These are phyloP conservation scores for Daldinia sp. DNA, from an alignment of 2,329 filamentous ascomycete species.

Conservation along the genomic window DNA sequence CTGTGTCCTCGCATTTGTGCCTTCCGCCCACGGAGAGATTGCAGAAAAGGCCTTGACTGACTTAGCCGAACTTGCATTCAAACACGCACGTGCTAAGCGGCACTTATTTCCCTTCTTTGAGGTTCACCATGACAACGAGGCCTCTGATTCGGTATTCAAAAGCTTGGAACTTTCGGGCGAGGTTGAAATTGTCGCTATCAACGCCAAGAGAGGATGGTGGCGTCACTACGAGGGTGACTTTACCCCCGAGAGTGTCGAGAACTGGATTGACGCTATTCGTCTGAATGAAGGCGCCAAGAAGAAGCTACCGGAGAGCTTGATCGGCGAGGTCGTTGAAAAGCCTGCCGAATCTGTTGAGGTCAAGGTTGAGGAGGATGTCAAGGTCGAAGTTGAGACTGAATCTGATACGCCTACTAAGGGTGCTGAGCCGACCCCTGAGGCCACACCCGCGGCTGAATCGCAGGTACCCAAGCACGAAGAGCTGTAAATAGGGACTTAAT, in stretches of 20 bases:
- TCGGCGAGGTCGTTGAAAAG: constrained; percentile 60
- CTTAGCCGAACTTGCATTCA: constrained; percentile 80
- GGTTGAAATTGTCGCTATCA: constrained; percentile 83
- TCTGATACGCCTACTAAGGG: constrained; percentile 49
- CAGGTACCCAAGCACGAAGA: constrained; percentile 60
- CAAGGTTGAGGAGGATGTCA: constrained; percentile 52
- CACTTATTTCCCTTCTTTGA: constrained; percentile 87
- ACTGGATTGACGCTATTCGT: constrained; percentile 91
- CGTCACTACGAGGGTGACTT: constrained; percentile 76
- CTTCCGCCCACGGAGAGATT: constrained; percentile 63
- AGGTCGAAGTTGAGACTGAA: constrained; percentile 49
- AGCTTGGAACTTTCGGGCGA: constrained; percentile 72
- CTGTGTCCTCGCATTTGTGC: constrained; percentile 82
- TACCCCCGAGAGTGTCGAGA: constrained; percentile 74
- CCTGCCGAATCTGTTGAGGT: constrained; percentile 59
- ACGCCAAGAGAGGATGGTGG: constrained; percentile 89
- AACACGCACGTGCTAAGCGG: constrained; percentile 74
- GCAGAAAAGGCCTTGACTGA: constrained; percentile 70
- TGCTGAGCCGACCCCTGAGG: constrained; percentile 53
- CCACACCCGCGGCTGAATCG: constrained; percentile 48
- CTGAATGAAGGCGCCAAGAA: constrained; percentile 88
- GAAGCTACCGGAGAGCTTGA: constrained; percentile 74
- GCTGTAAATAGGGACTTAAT: constrained; percentile 54
- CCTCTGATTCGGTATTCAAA: constrained; percentile 65
- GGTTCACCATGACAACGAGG: constrained; percentile 73